A percentile compares a stretch with the other conserved stretches of the same genome.
These are phyloP conservation scores for Pichia thaimueangensis DNA, from an alignment of 805 yeast genomes.

Conservation along the genomic window DNA sequence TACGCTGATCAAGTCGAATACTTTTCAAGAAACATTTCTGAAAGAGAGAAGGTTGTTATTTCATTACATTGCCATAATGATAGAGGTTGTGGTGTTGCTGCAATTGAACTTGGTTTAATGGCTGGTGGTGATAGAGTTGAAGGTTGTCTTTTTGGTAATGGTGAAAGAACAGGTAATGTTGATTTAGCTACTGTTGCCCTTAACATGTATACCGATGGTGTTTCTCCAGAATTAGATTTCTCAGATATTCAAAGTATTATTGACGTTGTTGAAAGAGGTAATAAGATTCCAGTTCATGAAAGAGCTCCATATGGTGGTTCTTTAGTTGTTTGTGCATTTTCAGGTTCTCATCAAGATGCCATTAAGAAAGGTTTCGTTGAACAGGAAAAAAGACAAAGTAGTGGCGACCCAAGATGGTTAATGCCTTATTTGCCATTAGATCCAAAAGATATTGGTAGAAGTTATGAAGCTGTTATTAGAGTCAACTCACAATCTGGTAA, in stretches of 20 bases:
- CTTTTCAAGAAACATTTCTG: constrained; percentile 58
- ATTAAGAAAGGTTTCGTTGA: constrained; percentile 35
- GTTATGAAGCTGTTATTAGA: constrained; percentile 75
- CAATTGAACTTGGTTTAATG: constrained; percentile 65
- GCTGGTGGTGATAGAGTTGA: constrained; percentile 88
- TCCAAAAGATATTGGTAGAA: constrained; percentile 76
- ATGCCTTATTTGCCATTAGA: constrained; percentile 76
- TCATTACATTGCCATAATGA: constrained; percentile 76
- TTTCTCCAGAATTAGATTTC: constrained; percentile 64
- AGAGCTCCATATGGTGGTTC: constrained; percentile 81
- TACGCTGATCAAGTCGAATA: constrained; percentile 80
- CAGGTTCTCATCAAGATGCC: constrained; percentile 45
- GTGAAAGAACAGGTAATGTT: constrained; percentile 82
- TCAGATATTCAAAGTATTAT: constrained; percentile 61
- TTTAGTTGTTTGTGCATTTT: constrained; percentile 71
- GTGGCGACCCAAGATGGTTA: constrained; percentile 52
- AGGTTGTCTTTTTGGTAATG: constrained; percentile 78
- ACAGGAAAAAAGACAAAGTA: constrained; percentile 43
- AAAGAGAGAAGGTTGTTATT: constrained; percentile 64
- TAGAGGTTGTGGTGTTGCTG: constrained; percentile 82
- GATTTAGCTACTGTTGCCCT: constrained; percentile 70
- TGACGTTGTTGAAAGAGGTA: constrained; percentile 67
- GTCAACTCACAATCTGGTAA: constrained; percentile 85
- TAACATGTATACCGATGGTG: constrained; percentile 74
- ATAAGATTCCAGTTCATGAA: constrained; percentile 66